These are phyloP conservation scores for Aspergillus arachidicola DNA, from an alignment of 2,329 filamentous ascomycete species.

Conservation along the genomic window DNA sequence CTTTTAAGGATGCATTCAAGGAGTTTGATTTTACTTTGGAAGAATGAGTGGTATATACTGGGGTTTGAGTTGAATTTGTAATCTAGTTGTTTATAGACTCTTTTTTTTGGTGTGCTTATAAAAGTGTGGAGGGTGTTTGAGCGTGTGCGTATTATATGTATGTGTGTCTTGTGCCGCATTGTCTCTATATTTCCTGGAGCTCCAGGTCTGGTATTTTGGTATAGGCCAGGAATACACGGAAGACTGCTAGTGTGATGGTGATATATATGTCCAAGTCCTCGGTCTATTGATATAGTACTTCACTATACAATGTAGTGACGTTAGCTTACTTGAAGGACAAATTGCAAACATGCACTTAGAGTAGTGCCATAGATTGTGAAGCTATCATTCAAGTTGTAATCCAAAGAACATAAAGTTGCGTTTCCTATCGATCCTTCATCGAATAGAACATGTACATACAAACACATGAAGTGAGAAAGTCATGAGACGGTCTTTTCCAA, in stretches of 20 bases:
- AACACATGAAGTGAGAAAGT: background rate
- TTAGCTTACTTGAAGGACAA: background rate
- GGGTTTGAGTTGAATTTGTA: background rate
- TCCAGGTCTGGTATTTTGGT: too few relatives aligned
- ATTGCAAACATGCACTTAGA: background rate
- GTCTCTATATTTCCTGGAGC: background rate
- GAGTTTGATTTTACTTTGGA: constrained; percentile 78
- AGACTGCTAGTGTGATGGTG: background rate
- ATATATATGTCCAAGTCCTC: background rate
- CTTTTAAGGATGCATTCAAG: constrained; percentile 80
- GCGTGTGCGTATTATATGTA: background rate
- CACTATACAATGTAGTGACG: background rate
- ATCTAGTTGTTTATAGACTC: background rate
- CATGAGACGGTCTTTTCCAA: background rate
- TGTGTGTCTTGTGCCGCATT: background rate
- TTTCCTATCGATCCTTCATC: background rate
- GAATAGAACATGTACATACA: background rate
- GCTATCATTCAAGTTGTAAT: background rate
- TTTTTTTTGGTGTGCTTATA: background rate
- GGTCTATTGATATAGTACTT: background rate
- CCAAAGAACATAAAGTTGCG: background rate
- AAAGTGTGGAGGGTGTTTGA: background rate
- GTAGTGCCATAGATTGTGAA: background rate
- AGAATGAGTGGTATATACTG: constrained; percentile 13
- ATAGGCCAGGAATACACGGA: background rate